These are phyloP conservation scores for Ophidiomyces ophidiicola DNA, from an alignment of 2,329 filamentous ascomycete species.

Conservation along the genomic window DNA sequence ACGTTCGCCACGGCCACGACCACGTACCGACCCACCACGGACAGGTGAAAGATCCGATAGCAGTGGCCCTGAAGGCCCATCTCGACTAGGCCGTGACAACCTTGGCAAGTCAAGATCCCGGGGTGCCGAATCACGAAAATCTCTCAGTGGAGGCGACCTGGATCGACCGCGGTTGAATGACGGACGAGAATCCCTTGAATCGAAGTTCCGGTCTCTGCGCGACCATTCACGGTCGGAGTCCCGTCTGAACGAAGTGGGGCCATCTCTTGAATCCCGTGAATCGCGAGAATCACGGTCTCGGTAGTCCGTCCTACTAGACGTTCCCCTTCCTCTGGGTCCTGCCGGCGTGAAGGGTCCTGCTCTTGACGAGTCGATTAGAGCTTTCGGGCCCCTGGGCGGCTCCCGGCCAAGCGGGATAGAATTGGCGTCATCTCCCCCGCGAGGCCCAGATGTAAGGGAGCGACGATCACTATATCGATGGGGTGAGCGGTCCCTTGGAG, in stretches of 20 bases:
- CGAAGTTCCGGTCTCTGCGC: constrained; percentile 37
- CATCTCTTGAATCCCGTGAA: constrained; percentile 22
- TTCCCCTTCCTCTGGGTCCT: constrained; percentile 50
- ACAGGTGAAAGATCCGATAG: constrained; percentile 28
- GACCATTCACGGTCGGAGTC: constrained; percentile 35
- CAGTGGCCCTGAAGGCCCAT: constrained; percentile 30
- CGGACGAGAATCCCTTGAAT: constrained; percentile 33
- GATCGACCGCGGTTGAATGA: constrained; percentile 37
- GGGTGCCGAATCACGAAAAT: constrained; percentile 29
- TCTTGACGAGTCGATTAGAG: constrained; percentile 56
- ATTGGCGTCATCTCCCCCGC: constrained; percentile 46
- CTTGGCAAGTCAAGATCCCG: constrained; percentile 31
- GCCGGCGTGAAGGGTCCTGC: constrained; percentile 34
- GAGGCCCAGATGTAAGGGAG: constrained; percentile 45
- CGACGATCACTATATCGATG: constrained; percentile 54
- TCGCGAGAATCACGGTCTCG: constrained; percentile 33
- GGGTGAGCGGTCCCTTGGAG: constrained; percentile 56
- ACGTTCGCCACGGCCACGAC: constrained; percentile 34
- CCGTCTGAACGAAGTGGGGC: constrained; percentile 29
- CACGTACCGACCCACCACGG: constrained; percentile 30
- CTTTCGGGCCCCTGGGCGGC: constrained; percentile 70
- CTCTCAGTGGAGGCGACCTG: constrained; percentile 31
- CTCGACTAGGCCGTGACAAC: constrained; percentile 34
- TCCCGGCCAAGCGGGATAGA: constrained; percentile 51
- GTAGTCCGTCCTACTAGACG: constrained; percentile 48